Evolutionary conservation across 164 flowering plant genomes (phyloP).

Genomic region (Vitis rupestris): DNA sequence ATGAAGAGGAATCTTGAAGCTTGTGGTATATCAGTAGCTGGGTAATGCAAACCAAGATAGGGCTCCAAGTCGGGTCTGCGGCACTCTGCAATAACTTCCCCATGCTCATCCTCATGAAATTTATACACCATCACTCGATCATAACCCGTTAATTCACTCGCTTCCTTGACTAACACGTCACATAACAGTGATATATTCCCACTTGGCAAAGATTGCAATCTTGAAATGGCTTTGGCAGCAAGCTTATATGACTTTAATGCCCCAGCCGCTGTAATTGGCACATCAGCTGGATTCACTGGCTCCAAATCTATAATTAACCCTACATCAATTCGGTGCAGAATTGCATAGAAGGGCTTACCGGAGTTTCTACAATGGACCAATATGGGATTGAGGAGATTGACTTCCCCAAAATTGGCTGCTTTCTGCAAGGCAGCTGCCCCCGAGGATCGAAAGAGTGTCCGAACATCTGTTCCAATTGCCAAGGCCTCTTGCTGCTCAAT

Average conservation of each 20-base stretch:
- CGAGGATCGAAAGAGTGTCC: slow-evolving; percentile 52
- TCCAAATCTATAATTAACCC: slow-evolving; percentile 74
- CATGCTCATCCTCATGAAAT: slow-evolving; percentile 82
- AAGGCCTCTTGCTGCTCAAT: slow-evolving; percentile 66
- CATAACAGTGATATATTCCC: slow-evolving; percentile 56
- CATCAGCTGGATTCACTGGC: slow-evolving; percentile 68
- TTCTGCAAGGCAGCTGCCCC: slow-evolving; percentile 64
- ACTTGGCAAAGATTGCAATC: slow-evolving; percentile 68
- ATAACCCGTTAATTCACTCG: slow-evolving; percentile 65
- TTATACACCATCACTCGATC: slow-evolving; percentile 79
- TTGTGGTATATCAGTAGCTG: slow-evolving; percentile 82
- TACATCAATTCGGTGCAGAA: slow-evolving; percentile 67
- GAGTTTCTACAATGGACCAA: slow-evolving; percentile 58
- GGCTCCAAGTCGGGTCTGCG: slow-evolving; percentile 54
- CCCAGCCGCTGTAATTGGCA: slow-evolving; percentile 70
- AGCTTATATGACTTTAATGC: slow-evolving; percentile 79
- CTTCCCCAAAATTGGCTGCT: slow-evolving; percentile 56
- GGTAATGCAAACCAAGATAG: slow-evolving; percentile 72
- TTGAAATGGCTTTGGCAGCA: slow-evolving; percentile 80
- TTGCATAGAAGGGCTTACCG: slow-evolving; percentile 77
- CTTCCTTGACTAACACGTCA: slow-evolving; percentile 67
- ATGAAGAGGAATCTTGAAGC: slow-evolving; percentile 77
- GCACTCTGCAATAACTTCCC: slow-evolving; percentile 73
- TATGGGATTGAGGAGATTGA: slow-evolving; percentile 68
- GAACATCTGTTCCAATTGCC: slow-evolving; percentile 54